These are phyloP conservation scores for Cladorrhinum sp. DNA, from an alignment of 2,329 filamentous ascomycete species.

Conservation along the genomic window DNA sequence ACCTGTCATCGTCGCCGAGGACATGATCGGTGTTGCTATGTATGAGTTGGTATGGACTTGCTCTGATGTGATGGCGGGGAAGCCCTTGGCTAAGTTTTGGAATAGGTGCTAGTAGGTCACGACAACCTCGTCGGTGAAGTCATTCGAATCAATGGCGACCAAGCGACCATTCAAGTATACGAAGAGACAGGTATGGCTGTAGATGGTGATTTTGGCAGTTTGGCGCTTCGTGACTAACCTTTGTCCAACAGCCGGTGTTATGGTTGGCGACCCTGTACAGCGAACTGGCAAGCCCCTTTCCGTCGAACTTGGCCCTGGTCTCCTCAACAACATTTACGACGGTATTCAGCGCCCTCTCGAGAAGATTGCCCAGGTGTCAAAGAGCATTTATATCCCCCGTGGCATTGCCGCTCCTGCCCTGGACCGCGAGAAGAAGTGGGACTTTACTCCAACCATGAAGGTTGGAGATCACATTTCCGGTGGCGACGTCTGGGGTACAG, in stretches of 20 bases:
- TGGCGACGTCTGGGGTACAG: slow-evolving; percentile 91
- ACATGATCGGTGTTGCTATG: slow-evolving; percentile 99
- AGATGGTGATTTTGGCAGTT: background rate
- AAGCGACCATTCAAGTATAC: slow-evolving; percentile 97
- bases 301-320: slow-evolving; percentile 91
- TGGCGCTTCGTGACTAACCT: slow-evolving; percentile 20
- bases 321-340: slow-evolving; percentile 99
- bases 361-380: slow-evolving; percentile 71
- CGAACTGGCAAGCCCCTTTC: slow-evolving; percentile 94
- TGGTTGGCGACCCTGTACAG: slow-evolving; percentile 86
- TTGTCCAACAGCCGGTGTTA: slow-evolving; percentile 71
- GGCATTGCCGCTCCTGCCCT: slow-evolving; percentile 85
- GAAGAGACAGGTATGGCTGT: slow-evolving; percentile 81
- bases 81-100: slow-evolving; percentile 16
- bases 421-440: slow-evolving; percentile 91
- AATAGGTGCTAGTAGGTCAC: slow-evolving; percentile 83
- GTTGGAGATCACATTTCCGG: slow-evolving; percentile 96
- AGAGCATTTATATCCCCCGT: slow-evolving; percentile 96
- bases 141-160: slow-evolving; percentile 94
- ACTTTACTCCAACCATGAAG: slow-evolving; percentile 87
- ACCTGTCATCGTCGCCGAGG: slow-evolving; percentile 93
- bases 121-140: slow-evolving; percentile 93
- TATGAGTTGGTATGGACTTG: slow-evolving; percentile 79
- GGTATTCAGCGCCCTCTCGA: slow-evolving; percentile 95
- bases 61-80: background rate